Conservation (phyloP, 2,329 filamentous ascomycete species). For the Cladosporium austrohemisphaericum region DNA sequence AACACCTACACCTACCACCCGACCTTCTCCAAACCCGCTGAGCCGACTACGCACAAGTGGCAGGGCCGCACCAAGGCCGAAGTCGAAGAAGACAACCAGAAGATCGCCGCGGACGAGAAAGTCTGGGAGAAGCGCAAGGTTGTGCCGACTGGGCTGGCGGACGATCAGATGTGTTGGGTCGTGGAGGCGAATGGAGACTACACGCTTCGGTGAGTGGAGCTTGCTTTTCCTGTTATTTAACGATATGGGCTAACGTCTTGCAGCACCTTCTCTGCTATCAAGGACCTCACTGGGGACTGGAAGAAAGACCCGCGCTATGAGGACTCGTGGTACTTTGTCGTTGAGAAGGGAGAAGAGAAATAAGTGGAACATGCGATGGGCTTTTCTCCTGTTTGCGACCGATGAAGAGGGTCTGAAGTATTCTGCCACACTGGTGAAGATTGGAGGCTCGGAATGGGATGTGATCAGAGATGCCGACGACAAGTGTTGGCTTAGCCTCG, state of each 20-base stretch:
- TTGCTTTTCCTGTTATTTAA: constrained; percentile 17
- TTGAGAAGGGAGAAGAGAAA: constrained; percentile 7
- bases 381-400: no score
- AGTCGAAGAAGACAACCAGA: constrained; percentile 38
- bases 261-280: constrained; percentile 32
- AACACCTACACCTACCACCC: constrained; percentile 14
- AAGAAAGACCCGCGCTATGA: constrained; percentile 33
- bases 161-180: constrained; percentile 36
- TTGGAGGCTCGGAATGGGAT: no score
- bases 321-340: constrained; percentile 32
- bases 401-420: no score
- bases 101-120: constrained; percentile 33
- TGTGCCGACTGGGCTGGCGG: constrained; percentile 29
- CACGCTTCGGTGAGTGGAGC: constrained; percentile 30
- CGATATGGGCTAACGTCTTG: constrained; percentile 10
- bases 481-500: no score
- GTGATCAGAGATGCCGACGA: no score
- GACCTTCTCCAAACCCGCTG: constrained; percentile 1
- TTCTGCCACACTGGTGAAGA: no score
- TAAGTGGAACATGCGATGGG: no score
- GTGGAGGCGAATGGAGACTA: constrained; percentile 30
- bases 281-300: constrained; percentile 34
- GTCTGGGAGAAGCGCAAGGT: constrained; percentile 34
- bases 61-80: constrained; percentile 36
- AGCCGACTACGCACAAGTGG: constrained; percentile 27